These are phyloP conservation scores for Taiozyma sp. DNA, from an alignment of 1,139 yeast genomes.

Conservation along the genomic window DNA sequence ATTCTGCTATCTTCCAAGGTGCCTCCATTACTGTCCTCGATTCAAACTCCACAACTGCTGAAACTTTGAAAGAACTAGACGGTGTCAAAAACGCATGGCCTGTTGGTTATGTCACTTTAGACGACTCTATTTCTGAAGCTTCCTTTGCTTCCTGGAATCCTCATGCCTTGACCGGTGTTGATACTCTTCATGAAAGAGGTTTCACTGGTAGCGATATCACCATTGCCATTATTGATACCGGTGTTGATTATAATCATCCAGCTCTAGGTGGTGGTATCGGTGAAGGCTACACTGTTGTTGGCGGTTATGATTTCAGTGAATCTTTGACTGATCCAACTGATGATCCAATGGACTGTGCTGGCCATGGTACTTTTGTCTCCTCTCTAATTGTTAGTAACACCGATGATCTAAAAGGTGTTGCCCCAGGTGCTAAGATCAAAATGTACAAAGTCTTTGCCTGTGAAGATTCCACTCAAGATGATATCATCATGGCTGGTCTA, in stretches of 20 bases:
- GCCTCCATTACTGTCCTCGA: conserved; percentile 1
- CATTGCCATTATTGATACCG: conserved; percentile 12
- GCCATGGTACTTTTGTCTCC: conserved; percentile 16
- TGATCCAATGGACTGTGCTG: conserved; percentile 38
- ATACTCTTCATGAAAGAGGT: conserved; percentile 9
- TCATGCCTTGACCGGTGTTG: conserved; percentile 12
- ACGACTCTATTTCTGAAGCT: conserved; percentile 11
- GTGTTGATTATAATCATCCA: conserved; percentile 13
- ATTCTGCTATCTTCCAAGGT: conserved; percentile 4
- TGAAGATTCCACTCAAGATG: conserved; percentile 7
- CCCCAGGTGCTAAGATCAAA: conserved; percentile 9
- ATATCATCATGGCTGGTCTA: conserved; percentile 12
- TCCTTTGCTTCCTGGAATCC: conserved; percentile 32
- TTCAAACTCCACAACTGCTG: conserved; percentile 1
- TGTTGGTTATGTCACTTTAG: conserved; percentile 6
- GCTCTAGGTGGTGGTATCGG: conserved; percentile 16
- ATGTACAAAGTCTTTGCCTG: conserved; percentile 13
- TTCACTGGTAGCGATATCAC: conserved; percentile 12
- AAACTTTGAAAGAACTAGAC: not conserved
- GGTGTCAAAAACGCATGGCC: conserved; percentile 4
- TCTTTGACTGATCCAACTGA: conserved; percentile 3
- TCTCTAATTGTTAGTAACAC: conserved; percentile 11
- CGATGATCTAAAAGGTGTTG: conserved; percentile 5
- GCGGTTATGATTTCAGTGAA: conserved; percentile 15
- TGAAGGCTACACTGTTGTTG: conserved; percentile 7